Conservation (phyloP, 78 protist species). For the Protostelium mycophagum region DNA sequence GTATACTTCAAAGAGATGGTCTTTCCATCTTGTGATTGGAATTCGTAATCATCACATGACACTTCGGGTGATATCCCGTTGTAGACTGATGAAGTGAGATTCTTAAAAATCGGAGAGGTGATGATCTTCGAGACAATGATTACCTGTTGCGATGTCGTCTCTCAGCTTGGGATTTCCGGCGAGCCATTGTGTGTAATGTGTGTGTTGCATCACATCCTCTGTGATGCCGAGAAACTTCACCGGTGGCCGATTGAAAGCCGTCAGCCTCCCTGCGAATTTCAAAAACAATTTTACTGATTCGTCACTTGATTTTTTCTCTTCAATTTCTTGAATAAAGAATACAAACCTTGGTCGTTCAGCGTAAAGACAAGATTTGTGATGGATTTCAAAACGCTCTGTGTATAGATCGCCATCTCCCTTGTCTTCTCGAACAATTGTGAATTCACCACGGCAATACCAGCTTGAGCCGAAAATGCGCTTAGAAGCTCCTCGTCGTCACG, state of each 20-base stretch:
- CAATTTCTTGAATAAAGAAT: no score
- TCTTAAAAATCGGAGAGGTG: no score
- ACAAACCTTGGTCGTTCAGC: neutral
- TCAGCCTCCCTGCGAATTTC: neutral
- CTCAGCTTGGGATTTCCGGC: neutral
- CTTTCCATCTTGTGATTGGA: neutral
- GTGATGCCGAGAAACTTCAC: neutral
- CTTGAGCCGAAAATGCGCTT: neutral
- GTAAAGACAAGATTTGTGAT: neutral
- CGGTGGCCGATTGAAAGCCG: neutral
- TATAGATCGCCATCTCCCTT: neutral
- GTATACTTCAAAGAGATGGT: neutral
- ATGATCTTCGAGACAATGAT: no score
- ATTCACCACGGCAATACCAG: neutral
- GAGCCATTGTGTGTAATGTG: neutral
- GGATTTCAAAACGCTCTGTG: neutral
- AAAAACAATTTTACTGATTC: neutral
- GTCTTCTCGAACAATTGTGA: neutral
- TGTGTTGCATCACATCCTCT: neutral
- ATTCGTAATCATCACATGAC: neutral
- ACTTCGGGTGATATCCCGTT: neutral
- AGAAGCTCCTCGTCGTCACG: neutral
- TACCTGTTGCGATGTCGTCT: neutral
- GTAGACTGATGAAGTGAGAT: no score
- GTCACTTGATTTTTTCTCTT: neutral